Base-by-base conservation (phyloP, 75 land plant genomes). In the Pinus taeda region DNA sequence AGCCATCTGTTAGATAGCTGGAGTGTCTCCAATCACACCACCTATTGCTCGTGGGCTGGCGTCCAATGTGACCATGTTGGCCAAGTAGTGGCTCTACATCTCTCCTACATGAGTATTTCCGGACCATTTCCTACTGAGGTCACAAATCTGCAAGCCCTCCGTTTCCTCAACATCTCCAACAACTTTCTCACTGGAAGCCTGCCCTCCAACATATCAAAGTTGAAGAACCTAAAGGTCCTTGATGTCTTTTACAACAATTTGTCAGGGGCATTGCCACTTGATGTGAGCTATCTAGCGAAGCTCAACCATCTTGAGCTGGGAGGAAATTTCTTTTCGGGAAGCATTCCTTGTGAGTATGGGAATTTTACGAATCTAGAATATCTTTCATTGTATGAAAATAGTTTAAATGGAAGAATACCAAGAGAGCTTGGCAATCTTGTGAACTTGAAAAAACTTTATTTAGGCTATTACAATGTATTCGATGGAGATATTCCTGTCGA, bases 261-360 rank as follows among this genome's bases (percentile, higher is more conserved):
- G 62, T 80, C 90, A 4, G 86, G 83, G 42, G 65, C 81, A 3
- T 78, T 93, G 17, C 96, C 96, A 0, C 49, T 60, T 4, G 88
- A 87, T 11, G 18, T 93, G 49, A n/a, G 61, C 62, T 53, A 30
- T 0, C 77, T 90, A 72, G 57, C 62, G 77, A 88, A 81, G 15
- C 83, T 95, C 77, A 79, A 63, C 77, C 77, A 93, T 57, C 75
- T 95, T 49, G 87, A 93, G 59, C 77, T 95, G 5, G 93, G 93
- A 6, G 98, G 98, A 30, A 95, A 92, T 60, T 95, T 73, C 84
- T 95, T 95, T 73, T 75, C 53, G 1, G 98, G 96, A 6, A 65
- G 59, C 57, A 92, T 93, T 65, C 94, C 94, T 3, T 17, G 57
- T 3, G 83, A 77, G 57, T 93, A 93, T 33, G 33, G 33, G 2